Percentiles rank a stretch among this genome's conserved stretches.
Evolutionary conservation across 441 rosid genomes (phyloP).

Genomic region (Kokia cookei): DNA sequence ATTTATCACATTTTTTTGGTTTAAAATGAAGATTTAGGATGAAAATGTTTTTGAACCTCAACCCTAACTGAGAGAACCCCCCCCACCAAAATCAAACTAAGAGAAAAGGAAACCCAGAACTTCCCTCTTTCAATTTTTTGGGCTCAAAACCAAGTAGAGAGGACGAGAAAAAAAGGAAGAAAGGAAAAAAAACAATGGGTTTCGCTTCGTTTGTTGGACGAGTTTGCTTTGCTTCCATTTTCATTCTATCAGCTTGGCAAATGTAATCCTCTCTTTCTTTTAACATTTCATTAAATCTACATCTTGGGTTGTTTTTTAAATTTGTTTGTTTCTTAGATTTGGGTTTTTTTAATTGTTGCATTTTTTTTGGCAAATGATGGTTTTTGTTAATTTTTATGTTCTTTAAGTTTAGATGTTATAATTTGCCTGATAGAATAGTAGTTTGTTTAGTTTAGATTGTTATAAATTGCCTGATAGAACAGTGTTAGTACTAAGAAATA

Average conservation of each 20-base stretch:
- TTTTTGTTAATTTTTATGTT: neutral
- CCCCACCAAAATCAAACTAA: too few species aligned
- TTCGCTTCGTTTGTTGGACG: conserved; percentile 70
- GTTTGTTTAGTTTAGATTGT: neutral
- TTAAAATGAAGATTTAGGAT: too few species aligned
- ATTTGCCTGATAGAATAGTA: neutral
- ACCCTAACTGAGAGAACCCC: too few species aligned
- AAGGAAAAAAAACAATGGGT: conserved; percentile 32
- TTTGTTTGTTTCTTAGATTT: conserved; percentile 22
- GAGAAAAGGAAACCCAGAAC: conserved; percentile 12
- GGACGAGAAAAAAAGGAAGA: neutral
- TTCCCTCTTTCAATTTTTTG: neutral
- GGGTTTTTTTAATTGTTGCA: neutral
- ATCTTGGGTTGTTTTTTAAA: neutral
- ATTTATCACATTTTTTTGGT: too few species aligned
- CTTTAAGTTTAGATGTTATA: neutral
- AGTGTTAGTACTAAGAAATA: neutral
- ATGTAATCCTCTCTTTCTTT: conserved; percentile 22
- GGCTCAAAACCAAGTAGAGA: neutral
- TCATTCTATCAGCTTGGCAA: conserved; percentile 71
- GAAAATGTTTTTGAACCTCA: too few species aligned
- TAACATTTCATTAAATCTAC: conserved; percentile 4
- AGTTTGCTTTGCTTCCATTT: conserved; percentile 59
- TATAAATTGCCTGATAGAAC: neutral
- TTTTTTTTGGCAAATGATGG: neutral